Evolutionary conservation across 805 yeast genomes (phyloP).

Genomic region (Sungouiozyma intestinalis): DNA sequence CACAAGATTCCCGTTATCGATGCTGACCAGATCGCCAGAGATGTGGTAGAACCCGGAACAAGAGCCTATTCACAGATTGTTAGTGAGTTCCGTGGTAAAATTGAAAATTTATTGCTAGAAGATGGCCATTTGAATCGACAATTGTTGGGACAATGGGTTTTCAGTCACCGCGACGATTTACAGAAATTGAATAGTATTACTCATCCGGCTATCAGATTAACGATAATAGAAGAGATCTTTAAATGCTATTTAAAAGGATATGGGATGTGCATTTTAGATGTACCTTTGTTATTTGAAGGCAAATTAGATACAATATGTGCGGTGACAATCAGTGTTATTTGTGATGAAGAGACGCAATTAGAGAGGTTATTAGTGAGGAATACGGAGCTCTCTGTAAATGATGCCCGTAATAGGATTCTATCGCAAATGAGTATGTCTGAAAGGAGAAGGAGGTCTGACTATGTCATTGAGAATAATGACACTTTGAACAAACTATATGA

Average conservation of each 20-base stretch:
- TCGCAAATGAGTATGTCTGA: conserved; percentile 64
- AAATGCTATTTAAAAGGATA: conserved; percentile 48
- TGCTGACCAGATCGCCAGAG: conserved; percentile 83
- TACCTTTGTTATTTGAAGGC: conserved; percentile 82
- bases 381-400: conserved; percentile 50
- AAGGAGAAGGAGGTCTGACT: conserved; percentile 51
- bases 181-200: conserved; percentile 58
- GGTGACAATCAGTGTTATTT: conserved; percentile 53
- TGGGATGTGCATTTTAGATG: conserved; percentile 65
- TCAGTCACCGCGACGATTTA: conserved; percentile 53
- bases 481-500: conserved; percentile 34
- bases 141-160: conserved; percentile 69
- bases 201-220: conserved; percentile 72
- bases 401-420: conserved; percentile 60
- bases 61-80: conserved; percentile 61
- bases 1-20: conserved; percentile 58
- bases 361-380: conserved; percentile 58
- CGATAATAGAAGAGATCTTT: conserved; percentile 48
- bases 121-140: conserved; percentile 50
- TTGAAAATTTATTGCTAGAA: conserved; percentile 36
- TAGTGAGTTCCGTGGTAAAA: conserved; percentile 41
- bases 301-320: conserved; percentile 66
- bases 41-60: conserved; percentile 74
- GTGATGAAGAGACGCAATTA: conserved; percentile 48
- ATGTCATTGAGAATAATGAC: conserved; percentile 53